These are phyloP conservation scores for Saccharomycopsis fibuligera DNA, from an alignment of 805 yeast genomes.

Conservation along the genomic window DNA sequence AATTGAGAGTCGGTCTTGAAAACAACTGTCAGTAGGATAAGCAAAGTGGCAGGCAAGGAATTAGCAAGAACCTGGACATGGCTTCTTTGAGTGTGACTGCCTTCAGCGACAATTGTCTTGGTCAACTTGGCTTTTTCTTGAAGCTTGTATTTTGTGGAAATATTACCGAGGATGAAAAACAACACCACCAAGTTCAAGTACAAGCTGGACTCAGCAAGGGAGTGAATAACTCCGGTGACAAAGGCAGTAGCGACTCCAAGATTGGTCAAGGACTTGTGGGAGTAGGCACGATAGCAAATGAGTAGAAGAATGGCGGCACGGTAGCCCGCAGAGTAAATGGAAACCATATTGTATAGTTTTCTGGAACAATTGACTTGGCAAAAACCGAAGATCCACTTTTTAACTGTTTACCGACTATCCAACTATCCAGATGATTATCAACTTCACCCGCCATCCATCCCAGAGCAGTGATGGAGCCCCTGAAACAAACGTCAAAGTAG, in stretches of 20 bases:
- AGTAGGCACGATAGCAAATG: slow-evolving; percentile 26
- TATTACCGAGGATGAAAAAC: slow-evolving; percentile 35
- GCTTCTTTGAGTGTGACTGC: slow-evolving; percentile 29
- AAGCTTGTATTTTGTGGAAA: slow-evolving; percentile 35
- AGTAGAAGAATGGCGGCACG: not conserved
- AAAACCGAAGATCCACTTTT: too few relatives aligned
- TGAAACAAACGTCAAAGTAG: too few relatives aligned
- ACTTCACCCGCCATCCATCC: too few relatives aligned
- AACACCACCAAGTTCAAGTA: slow-evolving; percentile 29
- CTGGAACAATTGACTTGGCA: too few relatives aligned
- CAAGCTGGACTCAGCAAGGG: slow-evolving; percentile 31
- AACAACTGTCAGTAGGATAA: slow-evolving; percentile 27
- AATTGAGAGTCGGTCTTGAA: not conserved
- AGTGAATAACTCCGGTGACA: slow-evolving; percentile 35
- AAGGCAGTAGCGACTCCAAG: slow-evolving; percentile 33
- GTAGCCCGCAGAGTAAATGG: not conserved
- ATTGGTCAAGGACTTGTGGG: slow-evolving; percentile 32
- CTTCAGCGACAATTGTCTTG: slow-evolving; percentile 22
- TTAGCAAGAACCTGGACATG: slow-evolving; percentile 38
- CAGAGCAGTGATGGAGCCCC: too few relatives aligned
- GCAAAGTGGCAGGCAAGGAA: slow-evolving; percentile 32
- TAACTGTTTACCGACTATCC: too few relatives aligned
- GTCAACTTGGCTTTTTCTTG: slow-evolving; percentile 31
- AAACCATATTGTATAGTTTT: not conserved
- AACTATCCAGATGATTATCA: too few relatives aligned